Evolutionary conservation across 306 rosid species (phyloP).

Genomic region (Rubus idaeus): DNA sequence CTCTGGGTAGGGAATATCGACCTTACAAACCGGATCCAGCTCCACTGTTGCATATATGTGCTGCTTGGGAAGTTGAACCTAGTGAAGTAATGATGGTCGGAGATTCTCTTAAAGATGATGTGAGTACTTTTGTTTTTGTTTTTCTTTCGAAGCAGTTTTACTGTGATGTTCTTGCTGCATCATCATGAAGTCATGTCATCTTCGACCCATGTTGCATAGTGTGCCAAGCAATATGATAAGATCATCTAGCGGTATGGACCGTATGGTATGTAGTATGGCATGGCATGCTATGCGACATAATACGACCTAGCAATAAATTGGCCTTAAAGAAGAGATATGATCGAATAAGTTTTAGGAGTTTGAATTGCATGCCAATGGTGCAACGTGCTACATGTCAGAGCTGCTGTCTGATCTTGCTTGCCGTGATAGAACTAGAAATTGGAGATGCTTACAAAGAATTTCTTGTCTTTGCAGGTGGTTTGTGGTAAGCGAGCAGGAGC

Average conservation of each 20-base stretch:
- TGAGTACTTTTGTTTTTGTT: conserved; percentile 33
- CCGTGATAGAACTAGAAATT: background rate
- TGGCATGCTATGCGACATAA: background rate
- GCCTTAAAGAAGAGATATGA: background rate
- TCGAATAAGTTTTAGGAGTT: background rate
- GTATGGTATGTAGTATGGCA: background rate
- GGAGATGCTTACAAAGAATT: conserved; percentile 1
- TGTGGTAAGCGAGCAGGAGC: conserved; percentile 92
- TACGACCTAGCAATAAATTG: background rate
- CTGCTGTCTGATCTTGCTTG: background rate
- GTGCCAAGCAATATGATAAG: background rate
- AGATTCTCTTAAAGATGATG: conserved; percentile 93
- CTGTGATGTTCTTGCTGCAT: background rate
- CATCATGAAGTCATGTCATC: too few species aligned
- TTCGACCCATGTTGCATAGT: too few species aligned
- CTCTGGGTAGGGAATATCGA: conserved; percentile 82
- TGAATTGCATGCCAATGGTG: background rate
- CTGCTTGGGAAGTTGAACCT: conserved; percentile 81
- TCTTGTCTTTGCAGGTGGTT: conserved; percentile 47
- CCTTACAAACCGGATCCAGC: conserved; percentile 91
- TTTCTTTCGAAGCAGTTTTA: background rate
- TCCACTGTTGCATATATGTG: conserved; percentile 83
- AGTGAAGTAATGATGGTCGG: conserved; percentile 92
- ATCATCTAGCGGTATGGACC: background rate
- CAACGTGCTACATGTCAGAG: background rate